Base-by-base conservation (phyloP, 1,284 basidiomycete species). In the Microbotryum scabiosae region DNA sequence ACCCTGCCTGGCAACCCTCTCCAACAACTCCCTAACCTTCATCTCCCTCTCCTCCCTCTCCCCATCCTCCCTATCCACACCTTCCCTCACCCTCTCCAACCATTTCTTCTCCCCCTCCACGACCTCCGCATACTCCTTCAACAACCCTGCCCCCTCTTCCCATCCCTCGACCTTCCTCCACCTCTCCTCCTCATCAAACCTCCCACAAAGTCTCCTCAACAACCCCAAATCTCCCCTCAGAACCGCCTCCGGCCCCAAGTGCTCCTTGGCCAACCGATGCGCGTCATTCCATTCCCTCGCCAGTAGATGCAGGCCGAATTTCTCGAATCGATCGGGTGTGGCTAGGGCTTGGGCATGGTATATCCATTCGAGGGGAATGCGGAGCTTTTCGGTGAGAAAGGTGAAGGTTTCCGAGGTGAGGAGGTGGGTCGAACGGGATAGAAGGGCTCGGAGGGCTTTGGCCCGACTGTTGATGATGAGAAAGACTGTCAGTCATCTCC, bases 171-270 rank as follows among this genome's bases (percentile, higher is more conserved):
- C 61, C 41, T 63, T 55, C 32, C 65, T 30, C 59, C 36, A 41
- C 36, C 16, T 12, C 30, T 30, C 1, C 30, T 81, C 81, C 16
- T 80, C 80, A 32, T 79, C 79, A 67, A 97, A 85, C 2, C 80
- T 80, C 51, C 78, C 78, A 69, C 97, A 88, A 14, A 97, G 74
- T n/a, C 80, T 79, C 43, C 79, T 78, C n/a, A 97, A 77, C 9
- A 94, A 77, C 2, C 79, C 81, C 9, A 85, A 75, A 74, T 97
- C 93, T 54, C 85, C 82, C 10, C 88, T 81, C 50, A 97, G 80
- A 57, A 97, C 79, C 0, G 87, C 89, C 70, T 97, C 94, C 1
- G 91, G 89, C 9, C 89, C 90, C n/a, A 98, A 82, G 66, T 91
- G 84, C 7, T 79, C 76, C 32, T 91, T 80, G 1, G 88, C 88